Base-by-base conservation (phyloP, 2,329 filamentous ascomycete genomes). In the Podosphaera aphanis region DNA sequence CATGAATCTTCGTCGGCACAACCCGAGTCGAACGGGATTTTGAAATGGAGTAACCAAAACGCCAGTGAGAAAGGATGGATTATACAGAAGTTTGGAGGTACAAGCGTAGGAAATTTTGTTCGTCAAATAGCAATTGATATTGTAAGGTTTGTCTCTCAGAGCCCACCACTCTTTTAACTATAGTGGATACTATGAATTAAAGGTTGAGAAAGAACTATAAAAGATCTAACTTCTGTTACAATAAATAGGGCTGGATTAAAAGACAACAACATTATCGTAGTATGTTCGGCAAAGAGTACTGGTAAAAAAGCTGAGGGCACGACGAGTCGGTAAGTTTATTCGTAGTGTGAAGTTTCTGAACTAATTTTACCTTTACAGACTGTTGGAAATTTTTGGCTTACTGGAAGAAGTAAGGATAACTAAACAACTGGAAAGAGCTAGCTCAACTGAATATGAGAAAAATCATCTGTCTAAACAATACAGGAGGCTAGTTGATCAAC, bases 221-320 rank as follows among this genome's bases (percentile, higher is more conserved):
- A 33, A n/a, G 29, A 33, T 11, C 29, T 33, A 11, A 33, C 13
- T 33, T 13, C 5, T 33, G 13, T 33, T n/a, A 25, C 19, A 35
- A 47, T 47, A 5, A 49, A 40, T 51, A 79, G 75, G 53, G 66
- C 70, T 18, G 71, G 68, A 59, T 63, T 92, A 46, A 66, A 66
- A 46, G 66, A 74, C 47, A 77, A 84, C 59, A 78, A 78, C 61
- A 77, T 94, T 52, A 86, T 85, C 47, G 79, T 98, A 47, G 88
- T 98, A 48, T 98, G 90, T 65, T 98, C 90, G 49, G 90, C 90
- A 37, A 72, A 90, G 60, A 94, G 85, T 64, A 90, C 83, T 49
- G 86, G 84, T 51, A 93, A 88, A 60, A 98, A 98, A 66, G 74
- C 78, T 46, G 84, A 92, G 55, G 90, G 90, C 50, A 98, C 90